Base-by-base conservation (phyloP, 768 basidiomycete genomes). In the Boletus sp. region DNA sequence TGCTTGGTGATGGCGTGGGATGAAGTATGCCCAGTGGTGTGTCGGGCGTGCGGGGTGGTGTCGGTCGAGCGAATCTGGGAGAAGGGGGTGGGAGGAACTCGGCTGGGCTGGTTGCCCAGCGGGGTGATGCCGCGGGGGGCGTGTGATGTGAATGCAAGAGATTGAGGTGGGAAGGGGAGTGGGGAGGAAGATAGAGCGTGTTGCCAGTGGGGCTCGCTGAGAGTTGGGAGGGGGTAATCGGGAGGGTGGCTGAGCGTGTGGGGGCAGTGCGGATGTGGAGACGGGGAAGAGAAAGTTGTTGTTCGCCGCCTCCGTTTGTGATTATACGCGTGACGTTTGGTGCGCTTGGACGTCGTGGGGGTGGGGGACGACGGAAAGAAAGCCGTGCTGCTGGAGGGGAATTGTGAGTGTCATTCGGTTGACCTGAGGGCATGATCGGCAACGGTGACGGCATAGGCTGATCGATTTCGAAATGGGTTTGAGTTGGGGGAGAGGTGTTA, bases 381-480 rank as follows among this genome's bases (percentile, higher is more conserved):
- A 84, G 71, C 33, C 83, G 82, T 4, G 86, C 87, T 1, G 89
- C 87, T 0, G 87, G 84, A 4, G 87, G 85, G 0, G 88, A 89
- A 7, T 83, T 83, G 17, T 81, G 75, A 1, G 77, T 65, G 59
- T 85, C 82, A 18, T 69, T 63, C 48, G 67, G 57, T 24, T 56
- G 63, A 57, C 77, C 71, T 20, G 77, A 70, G n/a, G 84, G 77
- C 80, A 86, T 84, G 54, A 83, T 66, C 18, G 83, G 82, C 61
- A 83, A 67, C 4, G 84, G 86, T 18, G 83, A 83, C 33, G 71
- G 75, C 35, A 74, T 71, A 28, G 70, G 68, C 20, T 77, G 77
- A 65, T 90, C 88, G 47, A 88, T 76, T 67, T 89, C 83, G 47
- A 85, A 72, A 30, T 78, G 81, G 3, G 81, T 77, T 32, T 80